These are phyloP conservation scores for Cercospora sp. DNA, from an alignment of 2,329 filamentous ascomycete species.

Conservation along the genomic window DNA sequence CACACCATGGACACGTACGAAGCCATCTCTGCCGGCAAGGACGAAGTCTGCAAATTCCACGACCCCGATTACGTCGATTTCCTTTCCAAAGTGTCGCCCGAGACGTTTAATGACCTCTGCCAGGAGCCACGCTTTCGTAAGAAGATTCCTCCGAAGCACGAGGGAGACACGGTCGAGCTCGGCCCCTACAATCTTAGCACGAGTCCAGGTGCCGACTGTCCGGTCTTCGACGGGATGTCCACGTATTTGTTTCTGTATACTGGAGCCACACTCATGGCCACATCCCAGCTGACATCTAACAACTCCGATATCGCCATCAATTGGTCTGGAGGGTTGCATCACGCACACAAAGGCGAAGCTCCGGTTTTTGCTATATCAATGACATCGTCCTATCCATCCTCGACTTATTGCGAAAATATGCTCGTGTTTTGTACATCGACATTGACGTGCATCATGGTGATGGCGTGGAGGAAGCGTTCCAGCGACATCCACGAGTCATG, in stretches of 20 bases:
- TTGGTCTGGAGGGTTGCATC: constrained; percentile 95
- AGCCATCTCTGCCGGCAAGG: constrained; percentile 77
- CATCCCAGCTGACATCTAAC: constrained; percentile 79
- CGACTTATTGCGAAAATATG: constrained; percentile 77
- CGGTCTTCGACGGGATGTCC: constrained; percentile 92
- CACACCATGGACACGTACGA: constrained; percentile 95
- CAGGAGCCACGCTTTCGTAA: constrained; percentile 46
- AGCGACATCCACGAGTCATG: constrained; percentile 84
- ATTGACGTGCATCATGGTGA: constrained; percentile 92
- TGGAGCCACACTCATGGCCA: constrained; percentile 86
- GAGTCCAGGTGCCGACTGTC: constrained; percentile 76
- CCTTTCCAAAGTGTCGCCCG: constrained; percentile 52
- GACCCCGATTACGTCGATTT: constrained; percentile 89
- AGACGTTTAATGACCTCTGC: constrained; percentile 55
- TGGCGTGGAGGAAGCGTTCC: constrained; percentile 88
- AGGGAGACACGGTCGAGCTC: constrained; percentile 46
- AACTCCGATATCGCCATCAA: constrained; percentile 96
- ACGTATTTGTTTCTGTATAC: constrained; percentile 94
- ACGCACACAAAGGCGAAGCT: constrained; percentile 94
- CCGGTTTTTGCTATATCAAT: constrained; percentile 98
- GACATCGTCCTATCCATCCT: constrained; percentile 95
- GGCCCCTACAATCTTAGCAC: constrained; percentile 71
- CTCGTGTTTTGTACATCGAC: constrained; percentile 90
- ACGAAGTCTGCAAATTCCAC: constrained; percentile 87
- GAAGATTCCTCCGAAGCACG: constrained; percentile 45